These are phyloP conservation scores for Cinnamomum micranthum DNA, from an alignment of 164 flowering plant genomes.

Conservation along the genomic window DNA sequence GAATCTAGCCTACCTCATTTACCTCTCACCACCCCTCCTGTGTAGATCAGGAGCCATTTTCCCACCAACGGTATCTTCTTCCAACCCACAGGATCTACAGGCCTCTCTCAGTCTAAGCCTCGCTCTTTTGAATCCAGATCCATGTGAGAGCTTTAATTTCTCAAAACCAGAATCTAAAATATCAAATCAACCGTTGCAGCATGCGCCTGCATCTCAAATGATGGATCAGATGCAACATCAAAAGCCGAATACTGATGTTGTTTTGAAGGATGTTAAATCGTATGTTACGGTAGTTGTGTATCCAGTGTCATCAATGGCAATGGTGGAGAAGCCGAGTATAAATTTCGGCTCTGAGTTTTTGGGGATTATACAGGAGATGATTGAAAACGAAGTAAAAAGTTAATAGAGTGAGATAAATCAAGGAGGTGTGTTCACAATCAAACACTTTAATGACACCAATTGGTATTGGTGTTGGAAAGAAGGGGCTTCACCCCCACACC, in stretches of 20 bases:
- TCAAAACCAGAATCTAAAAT: background rate
- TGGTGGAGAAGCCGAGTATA: background rate
- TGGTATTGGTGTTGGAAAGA: too few species aligned
- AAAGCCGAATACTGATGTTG: too few species aligned
- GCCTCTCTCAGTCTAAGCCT: slow-evolving; percentile 63
- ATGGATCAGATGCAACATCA: background rate
- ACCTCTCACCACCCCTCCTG: background rate
- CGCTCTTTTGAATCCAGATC: slow-evolving; percentile 15
- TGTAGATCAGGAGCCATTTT: background rate
- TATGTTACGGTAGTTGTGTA: too few species aligned
- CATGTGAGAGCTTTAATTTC: slow-evolving; percentile 33
- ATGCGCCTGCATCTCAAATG: background rate
- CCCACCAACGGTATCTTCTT: background rate
- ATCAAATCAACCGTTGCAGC: slow-evolving; percentile 4
- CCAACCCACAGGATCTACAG: slow-evolving; percentile 26
- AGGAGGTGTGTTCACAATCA: background rate
- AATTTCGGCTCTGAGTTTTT: slow-evolving; percentile 52
- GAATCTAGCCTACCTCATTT: slow-evolving; percentile 41
- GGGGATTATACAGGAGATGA: slow-evolving; percentile 85
- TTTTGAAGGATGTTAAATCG: background rate
- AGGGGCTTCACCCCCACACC: too few species aligned
- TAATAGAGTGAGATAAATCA: slow-evolving; percentile 64
- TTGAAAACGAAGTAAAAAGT: slow-evolving; percentile 70
- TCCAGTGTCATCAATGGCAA: background rate
- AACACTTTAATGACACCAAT: too few species aligned